Conservation (phyloP, 1,139 yeast species). For the Pichiaceae sp. region DNA sequence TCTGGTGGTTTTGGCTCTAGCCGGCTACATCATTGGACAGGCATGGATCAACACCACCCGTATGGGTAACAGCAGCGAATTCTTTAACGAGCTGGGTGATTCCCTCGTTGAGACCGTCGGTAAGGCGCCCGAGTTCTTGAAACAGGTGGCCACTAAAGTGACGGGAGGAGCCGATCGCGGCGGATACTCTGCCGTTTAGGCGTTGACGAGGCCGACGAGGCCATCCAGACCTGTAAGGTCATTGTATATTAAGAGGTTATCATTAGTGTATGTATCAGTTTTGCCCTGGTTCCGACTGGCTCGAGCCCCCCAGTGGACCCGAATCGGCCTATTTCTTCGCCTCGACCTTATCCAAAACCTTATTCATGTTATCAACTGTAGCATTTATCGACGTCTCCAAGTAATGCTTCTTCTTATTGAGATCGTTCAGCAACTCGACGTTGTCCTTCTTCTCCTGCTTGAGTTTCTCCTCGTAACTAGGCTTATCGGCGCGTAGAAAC, state of each 20-base stretch:
- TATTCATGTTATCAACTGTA: slow-evolving; percentile 56
- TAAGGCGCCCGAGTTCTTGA: slow-evolving; percentile 64
- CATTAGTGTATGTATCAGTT: too few relatives aligned
- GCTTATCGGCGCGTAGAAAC: slow-evolving; percentile 39
- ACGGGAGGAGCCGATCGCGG: slow-evolving; percentile 64
- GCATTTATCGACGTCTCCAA: slow-evolving; percentile 72
- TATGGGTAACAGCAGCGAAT: slow-evolving; percentile 28
- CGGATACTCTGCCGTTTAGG: slow-evolving; percentile 83
- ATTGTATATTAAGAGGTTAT: too few relatives aligned
- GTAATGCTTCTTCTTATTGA: slow-evolving; percentile 63
- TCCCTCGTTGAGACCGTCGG: slow-evolving; percentile 48
- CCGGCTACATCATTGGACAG: slow-evolving; percentile 67
- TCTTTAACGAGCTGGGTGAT: slow-evolving; percentile 59
- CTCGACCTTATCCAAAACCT: slow-evolving; percentile 16
- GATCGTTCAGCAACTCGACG: slow-evolving; percentile 49
- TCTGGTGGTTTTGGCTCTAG: slow-evolving; percentile 56
- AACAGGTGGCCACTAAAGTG: slow-evolving; percentile 62
- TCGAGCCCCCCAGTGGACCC: too few relatives aligned
- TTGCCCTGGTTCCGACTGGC: too few relatives aligned
- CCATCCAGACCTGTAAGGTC: too few relatives aligned
- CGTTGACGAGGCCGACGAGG: too few relatives aligned
- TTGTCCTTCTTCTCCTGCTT: slow-evolving; percentile 44
- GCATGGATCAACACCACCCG: slow-evolving; percentile 69
- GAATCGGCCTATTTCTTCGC: slow-evolving; percentile 10
- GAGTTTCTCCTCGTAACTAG: slow-evolving; percentile 41